phyloP scores from a whole-genome alignment of 495 filamentous ascomycete genomes.

The Penicillium angulare region DNA sequence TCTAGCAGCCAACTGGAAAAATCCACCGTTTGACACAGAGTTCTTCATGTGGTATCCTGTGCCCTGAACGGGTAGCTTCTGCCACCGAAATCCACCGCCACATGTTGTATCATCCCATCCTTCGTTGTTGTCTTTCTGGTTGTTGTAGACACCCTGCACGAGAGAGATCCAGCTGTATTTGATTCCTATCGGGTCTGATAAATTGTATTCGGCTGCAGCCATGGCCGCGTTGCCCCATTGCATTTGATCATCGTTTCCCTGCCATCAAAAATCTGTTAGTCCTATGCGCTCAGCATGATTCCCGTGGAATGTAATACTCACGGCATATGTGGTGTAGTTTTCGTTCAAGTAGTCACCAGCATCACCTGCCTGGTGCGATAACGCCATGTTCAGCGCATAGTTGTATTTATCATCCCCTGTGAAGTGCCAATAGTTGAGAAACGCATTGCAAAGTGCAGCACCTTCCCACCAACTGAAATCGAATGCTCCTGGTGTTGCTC shows the following conservation, averaged over 20 bases:
- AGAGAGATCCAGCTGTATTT: slow-evolving; percentile 67
- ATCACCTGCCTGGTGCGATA: slow-evolving; percentile 48
- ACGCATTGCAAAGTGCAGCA: slow-evolving; percentile 55
- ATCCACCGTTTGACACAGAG: slow-evolving; percentile 64
- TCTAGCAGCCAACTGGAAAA: slow-evolving; percentile 68
- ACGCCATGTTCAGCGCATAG: slow-evolving; percentile 44
- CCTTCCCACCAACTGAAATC: slow-evolving; percentile 74
- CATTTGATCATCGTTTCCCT: slow-evolving; percentile 59
- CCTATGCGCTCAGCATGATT: background rate
- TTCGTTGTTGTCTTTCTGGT: slow-evolving; percentile 47
- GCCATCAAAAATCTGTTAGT: background rate
- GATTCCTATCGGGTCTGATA: slow-evolving; percentile 34
- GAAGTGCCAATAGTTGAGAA: slow-evolving; percentile 56
- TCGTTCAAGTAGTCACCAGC: slow-evolving; percentile 48
- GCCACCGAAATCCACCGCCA: slow-evolving; percentile 55
- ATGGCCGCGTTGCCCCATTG: slow-evolving; percentile 59
- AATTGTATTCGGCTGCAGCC: slow-evolving; percentile 52
- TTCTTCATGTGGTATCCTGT: slow-evolving; percentile 65
- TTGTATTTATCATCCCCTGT: slow-evolving; percentile 57
- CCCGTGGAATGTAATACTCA: too few relatives aligned
- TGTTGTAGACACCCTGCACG: slow-evolving; percentile 77
- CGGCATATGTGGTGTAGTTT: slow-evolving; percentile 42
- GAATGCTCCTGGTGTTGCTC: slow-evolving; percentile 58
- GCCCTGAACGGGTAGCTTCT: slow-evolving; percentile 49
- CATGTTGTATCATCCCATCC: slow-evolving; percentile 49